Percentiles rank a stretch among this genome's conserved stretches.
Evolutionary conservation across 2,329 filamentous ascomycete genomes (phyloP).

Genomic region (Pseudogymnoascus sp.): DNA sequence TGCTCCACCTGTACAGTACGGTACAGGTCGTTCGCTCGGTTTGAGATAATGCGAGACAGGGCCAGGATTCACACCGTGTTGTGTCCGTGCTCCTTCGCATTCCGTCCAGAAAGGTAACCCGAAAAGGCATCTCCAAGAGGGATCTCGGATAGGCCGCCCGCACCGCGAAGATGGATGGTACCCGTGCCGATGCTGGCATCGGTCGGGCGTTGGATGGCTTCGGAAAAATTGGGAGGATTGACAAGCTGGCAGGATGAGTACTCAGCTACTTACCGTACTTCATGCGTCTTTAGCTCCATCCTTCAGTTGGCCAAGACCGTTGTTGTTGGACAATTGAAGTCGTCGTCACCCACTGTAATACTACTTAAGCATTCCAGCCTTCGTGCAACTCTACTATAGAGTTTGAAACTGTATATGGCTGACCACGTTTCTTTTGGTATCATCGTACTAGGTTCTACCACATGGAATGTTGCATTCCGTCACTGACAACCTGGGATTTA

Average conservation of each 20-base stretch:
- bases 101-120: neutral
- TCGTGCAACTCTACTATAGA: neutral
- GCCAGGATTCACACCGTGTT: neutral
- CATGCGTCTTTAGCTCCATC: neutral
- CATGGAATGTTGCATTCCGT: neutral
- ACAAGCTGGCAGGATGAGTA: neutral
- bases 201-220: neutral
- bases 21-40: neutral
- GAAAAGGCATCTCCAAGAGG: neutral
- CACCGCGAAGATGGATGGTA: neutral
- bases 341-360: neutral
- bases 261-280: neutral
- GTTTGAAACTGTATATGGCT: neutral
- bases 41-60: constrained; percentile 4
- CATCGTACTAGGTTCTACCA: neutral
- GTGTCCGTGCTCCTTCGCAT: neutral
- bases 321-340: neutral
- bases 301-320: neutral
- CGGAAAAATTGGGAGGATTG: neutral
- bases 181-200: neutral
- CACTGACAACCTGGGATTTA: neutral
- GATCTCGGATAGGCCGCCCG: neutral
- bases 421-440: neutral
- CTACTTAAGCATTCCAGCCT: neutral
- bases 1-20: neutral